Evolutionary conservation across 768 basidiomycete genomes (phyloP), one percentile per base, ranked within the genome.

Genomic region (Suillus hirtellus): DNA sequence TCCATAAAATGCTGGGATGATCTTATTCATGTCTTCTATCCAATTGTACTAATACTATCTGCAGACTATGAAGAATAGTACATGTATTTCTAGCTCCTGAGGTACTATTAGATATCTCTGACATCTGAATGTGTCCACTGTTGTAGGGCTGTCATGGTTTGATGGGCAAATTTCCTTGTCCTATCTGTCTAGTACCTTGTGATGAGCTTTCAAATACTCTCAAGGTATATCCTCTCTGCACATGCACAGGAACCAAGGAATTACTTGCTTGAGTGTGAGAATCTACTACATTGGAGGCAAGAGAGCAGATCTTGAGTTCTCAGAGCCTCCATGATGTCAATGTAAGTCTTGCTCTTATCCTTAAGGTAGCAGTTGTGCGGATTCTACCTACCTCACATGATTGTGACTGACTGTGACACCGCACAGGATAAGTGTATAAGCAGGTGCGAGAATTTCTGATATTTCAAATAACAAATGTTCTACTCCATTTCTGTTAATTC

Each of bases 91-190:
- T 63, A 73, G 1, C 75, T 80, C 14, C 72, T 72, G 65, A 6
- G 62, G 34, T 35, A 61, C 19, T n/a, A 35, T 64, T 54, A 44
- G 17, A 44, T 19, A 19, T 44, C 43, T 44, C 43, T 44, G 43
- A 44, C 43, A 44, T 21, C n/a, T 46, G 46, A 46, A 46, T 46
- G n/a, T 46, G 10, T 46, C 21, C 46, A 46, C 46, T 46, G n/a
- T 46, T 46, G 31, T 12, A 80, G 78, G 54, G 73, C 67, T 49
- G 64, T 76, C 3, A 79, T 81, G 78, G 79, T 1, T 14, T 64
- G 0, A 64, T 63, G 14, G 66, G 66, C 27, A 49, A 61, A 1
- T 74, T 62, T 63, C 79, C 78, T 2, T 80, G 79, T 60, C 78
- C 77, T 3, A 65, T 78, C 1, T 81, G 79, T 62, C 66, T 76